Base-by-base conservation (phyloP, 2,329 filamentous ascomycete genomes). In the Zymoseptoria brevis region DNA sequence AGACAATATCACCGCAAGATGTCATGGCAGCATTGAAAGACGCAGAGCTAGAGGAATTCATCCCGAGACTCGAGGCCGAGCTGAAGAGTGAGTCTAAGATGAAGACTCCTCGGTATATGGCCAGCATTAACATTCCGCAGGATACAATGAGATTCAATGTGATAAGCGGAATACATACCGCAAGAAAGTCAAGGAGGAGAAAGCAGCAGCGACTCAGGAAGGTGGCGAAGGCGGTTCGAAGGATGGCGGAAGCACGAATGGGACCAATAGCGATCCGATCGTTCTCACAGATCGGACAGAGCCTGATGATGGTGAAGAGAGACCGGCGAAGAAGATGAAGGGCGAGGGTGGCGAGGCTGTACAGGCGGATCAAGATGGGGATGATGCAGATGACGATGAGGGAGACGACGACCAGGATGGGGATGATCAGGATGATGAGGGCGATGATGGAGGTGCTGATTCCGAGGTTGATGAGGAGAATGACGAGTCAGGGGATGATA, bases 21-120 rank as follows among this genome's bases (percentile, higher is more conserved):
- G 87, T 94, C 49, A 85, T 92, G 69, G 84, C 85, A 54, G 89
- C 88, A 0, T 80, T 94, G 53, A 84, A 88, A n/a, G 86, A 89
- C 45, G 82, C 86, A 53, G 89, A 93, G 72, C 89, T 89, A 62
- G 80, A 81, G 54, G 80, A 80, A n/a, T 91, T 92, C 71, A 77
- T 90, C 58, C 82, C 83, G 13, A 79, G 84, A 35, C 77, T 93
- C 30, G 87, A 93, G 73, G 86, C 84, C 5, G 89, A 93, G 73
- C 87, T 91, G 71, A 82, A 83, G 50, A 90, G 87, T 90, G 72
- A 53, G 85, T 78, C 8, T 24, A 19, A 21, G 9, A 54, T 24
- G 13, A 19, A 29, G 26, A 29, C 26, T 9, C 8, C 19, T 35
- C 21, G 13, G 26, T 50, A 45, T 24, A 8, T 35, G 9, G 4